phyloP scores from a whole-genome alignment of 495 filamentous ascomycete species.

The Xylaria scruposa region DNA sequence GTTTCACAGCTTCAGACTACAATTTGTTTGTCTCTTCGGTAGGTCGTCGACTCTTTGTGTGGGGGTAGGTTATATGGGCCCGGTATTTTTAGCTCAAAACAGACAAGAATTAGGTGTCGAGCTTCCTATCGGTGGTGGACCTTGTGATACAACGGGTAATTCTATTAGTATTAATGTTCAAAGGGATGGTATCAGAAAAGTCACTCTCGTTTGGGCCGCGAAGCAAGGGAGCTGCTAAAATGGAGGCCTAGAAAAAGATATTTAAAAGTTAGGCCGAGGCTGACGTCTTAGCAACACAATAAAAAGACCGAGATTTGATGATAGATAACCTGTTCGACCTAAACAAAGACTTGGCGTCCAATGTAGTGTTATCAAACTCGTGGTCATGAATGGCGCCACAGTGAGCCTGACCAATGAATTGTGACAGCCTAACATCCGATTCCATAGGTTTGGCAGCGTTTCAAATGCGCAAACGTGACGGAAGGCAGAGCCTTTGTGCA shows the following conservation, averaged over 20 bases:
- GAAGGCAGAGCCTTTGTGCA: neutral
- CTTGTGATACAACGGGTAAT: constrained; percentile 12
- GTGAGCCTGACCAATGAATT: neutral
- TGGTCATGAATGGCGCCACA: neutral
- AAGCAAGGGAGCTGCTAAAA: neutral
- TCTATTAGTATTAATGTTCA: neutral
- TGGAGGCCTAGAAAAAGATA: neutral
- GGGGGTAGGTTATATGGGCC: neutral
- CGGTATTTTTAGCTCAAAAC: neutral
- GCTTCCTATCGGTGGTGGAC: neutral
- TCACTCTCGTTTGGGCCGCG: neutral
- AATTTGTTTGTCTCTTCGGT: neutral
- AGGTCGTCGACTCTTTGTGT: neutral
- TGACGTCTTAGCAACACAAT: neutral
- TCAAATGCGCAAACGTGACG: neutral
- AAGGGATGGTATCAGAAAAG: constrained; percentile 14
- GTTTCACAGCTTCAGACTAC: neutral
- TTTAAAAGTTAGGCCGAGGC: neutral
- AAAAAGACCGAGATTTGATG: neutral
- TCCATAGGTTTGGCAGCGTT: neutral
- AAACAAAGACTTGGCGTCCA: neutral
- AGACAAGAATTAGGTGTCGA: neutral
- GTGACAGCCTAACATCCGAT: neutral
- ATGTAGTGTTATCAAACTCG: constrained; percentile 1
- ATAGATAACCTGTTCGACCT: neutral